phyloP scores from a whole-genome alignment of 495 filamentous ascomycete species.

The Aspergillus sclerotioniger region DNA sequence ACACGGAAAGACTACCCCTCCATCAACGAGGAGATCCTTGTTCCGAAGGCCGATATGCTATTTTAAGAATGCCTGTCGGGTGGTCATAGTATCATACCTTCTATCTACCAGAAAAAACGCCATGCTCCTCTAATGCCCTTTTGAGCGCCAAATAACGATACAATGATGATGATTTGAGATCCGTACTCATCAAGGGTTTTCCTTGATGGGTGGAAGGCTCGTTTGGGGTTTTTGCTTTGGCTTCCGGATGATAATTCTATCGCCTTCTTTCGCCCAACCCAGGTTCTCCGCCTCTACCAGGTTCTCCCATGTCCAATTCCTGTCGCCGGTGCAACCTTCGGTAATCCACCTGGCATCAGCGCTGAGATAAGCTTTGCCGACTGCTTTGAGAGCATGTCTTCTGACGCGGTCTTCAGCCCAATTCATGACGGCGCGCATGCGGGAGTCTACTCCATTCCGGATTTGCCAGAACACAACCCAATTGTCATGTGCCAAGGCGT shows the following conservation, averaged over 20 bases:
- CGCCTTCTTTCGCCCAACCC: conserved; percentile 73
- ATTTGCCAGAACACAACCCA: conserved; percentile 76
- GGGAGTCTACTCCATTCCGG: conserved; percentile 69
- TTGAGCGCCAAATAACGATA: conserved; percentile 9
- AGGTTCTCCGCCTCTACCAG: conserved; percentile 64
- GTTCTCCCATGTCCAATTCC: conserved; percentile 69
- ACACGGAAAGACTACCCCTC: background rate
- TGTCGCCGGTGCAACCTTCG: conserved; percentile 51
- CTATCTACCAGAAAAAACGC: conserved; percentile 13
- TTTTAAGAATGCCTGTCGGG: conserved; percentile 16
- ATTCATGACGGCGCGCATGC: conserved; percentile 73
- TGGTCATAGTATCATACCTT: background rate
- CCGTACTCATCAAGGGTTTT: conserved; percentile 13
- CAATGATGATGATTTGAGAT: background rate
- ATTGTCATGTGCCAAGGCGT: conserved; percentile 73
- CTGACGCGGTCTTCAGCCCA: conserved; percentile 70
- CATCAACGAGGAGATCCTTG: background rate
- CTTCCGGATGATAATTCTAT: conserved; percentile 69
- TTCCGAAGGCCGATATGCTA: conserved; percentile 1
- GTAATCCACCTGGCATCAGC: conserved; percentile 56
- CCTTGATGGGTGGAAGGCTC: conserved; percentile 22
- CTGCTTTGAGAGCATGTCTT: conserved; percentile 73
- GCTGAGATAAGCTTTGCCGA: conserved; percentile 77
- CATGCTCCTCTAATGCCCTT: conserved; percentile 12
- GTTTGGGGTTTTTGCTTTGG: conserved; percentile 35